Evolutionary conservation across 2,329 filamentous ascomycete genomes (phyloP), one percentile per base, ranked within the genome.

Genomic region (Pseudogymnoascus pannorum): DNA sequence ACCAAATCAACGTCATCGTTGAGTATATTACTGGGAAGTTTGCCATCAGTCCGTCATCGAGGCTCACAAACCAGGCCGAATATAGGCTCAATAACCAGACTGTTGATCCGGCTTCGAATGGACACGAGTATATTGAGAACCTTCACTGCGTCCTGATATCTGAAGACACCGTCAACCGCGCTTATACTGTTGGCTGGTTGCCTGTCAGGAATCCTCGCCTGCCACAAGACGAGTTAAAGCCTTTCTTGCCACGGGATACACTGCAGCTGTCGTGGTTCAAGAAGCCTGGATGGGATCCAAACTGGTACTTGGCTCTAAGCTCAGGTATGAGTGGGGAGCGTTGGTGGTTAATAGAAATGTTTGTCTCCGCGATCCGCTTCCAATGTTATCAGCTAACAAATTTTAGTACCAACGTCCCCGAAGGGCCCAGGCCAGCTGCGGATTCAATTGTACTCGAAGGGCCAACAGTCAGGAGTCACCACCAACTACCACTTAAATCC

Each of bases 11-110:
- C 5, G 73, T 96, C 26, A 80, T 83, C 16, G 79, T 97, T 54
- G 91, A 96, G 66, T 85, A 88, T 0, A 84, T 89, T 24, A 92
- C 89, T 0, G 94, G 94, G n/a, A 75, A 80, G 9, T 87, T 92
- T 64, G 83, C 86, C 8, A 74, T 96, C 36, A 83, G 84, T 62
- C 89, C 91, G 63, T 81, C 82, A 58, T 83, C 83, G 2, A 79
- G 77, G 62, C 75, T 81, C 48, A 78, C 81, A 3, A 76, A 78
- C 7, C 78, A 83, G 18, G 79, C 80, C 16, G 90, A 96, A 69
- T 76, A 75, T 31, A 82, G 81, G 33, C 77, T 95, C 60, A 92
- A 91, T 71, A 72, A 68, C 64, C 75, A 78, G 29, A 74, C 77
- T 16, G 80, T 77, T 63, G 81, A 85, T 60, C 79, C 84, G 1